Evolutionary conservation across 1,284 basidiomycete genomes (phyloP), one percentile per base, ranked within the genome.

Genomic region (Cryptococcus hybrid): DNA sequence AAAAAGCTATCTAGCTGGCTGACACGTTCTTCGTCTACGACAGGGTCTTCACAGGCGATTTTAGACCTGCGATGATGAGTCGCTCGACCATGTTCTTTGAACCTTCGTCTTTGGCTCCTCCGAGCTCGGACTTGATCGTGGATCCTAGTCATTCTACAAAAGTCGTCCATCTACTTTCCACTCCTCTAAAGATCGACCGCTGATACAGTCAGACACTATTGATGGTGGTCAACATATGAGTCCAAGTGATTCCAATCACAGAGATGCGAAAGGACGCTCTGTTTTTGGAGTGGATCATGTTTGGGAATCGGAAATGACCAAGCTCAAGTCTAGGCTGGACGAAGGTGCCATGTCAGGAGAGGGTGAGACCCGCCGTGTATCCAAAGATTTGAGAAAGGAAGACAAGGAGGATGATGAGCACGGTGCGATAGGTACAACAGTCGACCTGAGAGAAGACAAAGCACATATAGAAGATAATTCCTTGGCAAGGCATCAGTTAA

Each of bases 1-100:
- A 45, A 4, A 30, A 30, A 30, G 30, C 30, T 30, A 30, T 30
- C 4, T 12, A 12, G 3, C 18, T 30, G 6, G 43, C 44, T 43
- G 42, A 30, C 12, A 6, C 11, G n/a, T 37, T 12, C 3, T 18
- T 18, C 18, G 18, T 18, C 18, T 18, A 18, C 18, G 24, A 5
- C 38, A 71, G 75, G 38, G 64, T 68, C 7, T 78, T 78, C 58
- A 65, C 66, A 4, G 77, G 77, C n/a, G 77, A 78, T 54, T 63
- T 69, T 38, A 58, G 77, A 34, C 77, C 77, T 1, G 67, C 69
- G 0, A 78, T 78, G 77, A 77, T 78, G 75, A 64, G 71, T 8
- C 66, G 75, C 6, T 52, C 54, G 6, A 55, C 58, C 4, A 50
- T 57, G 47, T 46, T 43, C 34, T 11, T 51, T 15, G 55, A 57